Evolutionary conservation across 2,329 filamentous ascomycete species (phyloP).

Genomic region (Pseudogymnoascus sp.): DNA sequence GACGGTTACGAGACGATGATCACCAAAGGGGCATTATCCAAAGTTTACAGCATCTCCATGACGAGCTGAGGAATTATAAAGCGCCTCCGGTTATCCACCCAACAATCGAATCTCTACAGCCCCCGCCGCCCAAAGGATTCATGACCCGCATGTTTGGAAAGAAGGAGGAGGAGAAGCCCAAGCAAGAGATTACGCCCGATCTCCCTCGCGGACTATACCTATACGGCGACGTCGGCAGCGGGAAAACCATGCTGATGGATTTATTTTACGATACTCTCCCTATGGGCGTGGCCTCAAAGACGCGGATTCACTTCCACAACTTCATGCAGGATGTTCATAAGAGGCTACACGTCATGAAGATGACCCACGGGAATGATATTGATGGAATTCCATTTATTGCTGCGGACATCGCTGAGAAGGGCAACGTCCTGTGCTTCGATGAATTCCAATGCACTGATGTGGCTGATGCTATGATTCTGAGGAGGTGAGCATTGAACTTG

Average conservation of each 20-base stretch:
- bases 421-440: constrained; percentile 89
- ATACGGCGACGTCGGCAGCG: constrained; percentile 91
- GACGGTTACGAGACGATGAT: constrained; percentile 73
- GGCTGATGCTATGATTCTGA: constrained; percentile 94
- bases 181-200: constrained; percentile 54
- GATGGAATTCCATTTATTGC: constrained; percentile 89
- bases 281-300: constrained; percentile 69
- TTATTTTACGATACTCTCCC: constrained; percentile 93
- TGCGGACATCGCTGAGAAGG: constrained; percentile 81
- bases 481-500: constrained; percentile 44
- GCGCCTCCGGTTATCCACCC: constrained; percentile 71
- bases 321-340: constrained; percentile 99
- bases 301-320: constrained; percentile 95
- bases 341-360: constrained; percentile 81
- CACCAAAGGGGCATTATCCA: constrained; percentile 89
- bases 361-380: constrained; percentile 78
- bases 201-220: constrained; percentile 88
- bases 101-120: constrained; percentile 60
- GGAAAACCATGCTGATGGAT: constrained; percentile 99
- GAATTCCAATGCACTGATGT: constrained; percentile 99
- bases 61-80: constrained; percentile 67
- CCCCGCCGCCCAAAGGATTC: constrained; percentile 42
- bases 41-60: constrained; percentile 79
- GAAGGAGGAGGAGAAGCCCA: constrained; percentile 29
- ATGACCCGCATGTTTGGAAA: constrained; percentile 54